Evolutionary conservation across 83 land plant species (phyloP).

Genomic region (Picea mariana): DNA sequence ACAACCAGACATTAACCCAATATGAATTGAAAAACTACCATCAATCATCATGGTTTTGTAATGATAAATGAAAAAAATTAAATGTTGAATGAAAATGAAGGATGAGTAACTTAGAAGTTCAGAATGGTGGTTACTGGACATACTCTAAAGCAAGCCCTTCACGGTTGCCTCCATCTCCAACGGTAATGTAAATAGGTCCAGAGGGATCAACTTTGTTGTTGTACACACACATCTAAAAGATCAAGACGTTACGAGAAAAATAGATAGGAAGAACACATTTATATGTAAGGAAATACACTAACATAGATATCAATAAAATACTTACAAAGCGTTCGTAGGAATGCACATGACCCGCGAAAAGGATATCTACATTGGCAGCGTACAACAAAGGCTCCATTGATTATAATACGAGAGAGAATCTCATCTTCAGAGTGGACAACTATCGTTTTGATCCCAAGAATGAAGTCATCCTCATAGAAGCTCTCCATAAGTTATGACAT

Average conservation of each 20-base stretch:
- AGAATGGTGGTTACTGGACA: no score
- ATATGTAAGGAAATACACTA: neutral
- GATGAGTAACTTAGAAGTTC: no score
- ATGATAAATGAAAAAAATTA: no score
- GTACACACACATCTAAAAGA: conserved; percentile 13
- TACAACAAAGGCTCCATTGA: conserved; percentile 11
- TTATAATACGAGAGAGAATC: no score
- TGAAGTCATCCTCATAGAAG: no score
- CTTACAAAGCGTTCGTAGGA: conserved; percentile 59
- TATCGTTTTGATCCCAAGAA: no score
- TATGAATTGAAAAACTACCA: no score
- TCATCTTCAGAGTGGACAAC: neutral
- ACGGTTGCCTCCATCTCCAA: conserved; percentile 50
- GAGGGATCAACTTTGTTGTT: conserved; percentile 23
- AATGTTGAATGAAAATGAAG: no score
- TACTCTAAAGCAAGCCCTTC: conserved; percentile 45
- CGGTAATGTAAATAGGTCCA: conserved; percentile 41
- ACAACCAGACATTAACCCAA: no score
- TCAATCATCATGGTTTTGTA: neutral
- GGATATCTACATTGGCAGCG: conserved; percentile 38
- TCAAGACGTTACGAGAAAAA: neutral
- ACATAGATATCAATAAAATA: neutral
- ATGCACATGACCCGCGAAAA: conserved; percentile 54
- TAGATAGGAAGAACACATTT: no score
- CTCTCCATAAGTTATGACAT: no score